A percentile compares a stretch with the other conserved stretches of the same genome.
Conservation (phyloP, 345 rosid genomes). For the Kernera saxatilis region DNA sequence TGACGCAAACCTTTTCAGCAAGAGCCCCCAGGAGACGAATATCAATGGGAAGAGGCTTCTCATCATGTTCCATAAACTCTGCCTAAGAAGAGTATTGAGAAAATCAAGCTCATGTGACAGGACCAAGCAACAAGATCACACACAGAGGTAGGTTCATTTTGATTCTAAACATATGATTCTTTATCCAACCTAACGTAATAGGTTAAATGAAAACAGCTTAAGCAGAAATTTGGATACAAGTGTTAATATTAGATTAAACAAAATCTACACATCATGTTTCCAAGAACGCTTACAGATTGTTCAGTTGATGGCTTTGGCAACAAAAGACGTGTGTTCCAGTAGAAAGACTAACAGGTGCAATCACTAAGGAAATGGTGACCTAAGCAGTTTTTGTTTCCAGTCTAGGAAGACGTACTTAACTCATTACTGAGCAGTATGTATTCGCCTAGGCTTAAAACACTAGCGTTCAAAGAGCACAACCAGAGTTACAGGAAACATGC, state of each 20-base stretch:
- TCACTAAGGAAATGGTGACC: conserved; percentile 8
- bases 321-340: neutral
- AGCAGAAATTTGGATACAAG: neutral
- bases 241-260: neutral
- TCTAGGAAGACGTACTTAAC: conserved; percentile 1
- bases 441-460: conserved; percentile 22
- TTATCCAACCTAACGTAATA: neutral
- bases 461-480: conserved; percentile 6
- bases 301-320: conserved; percentile 10
- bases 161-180: neutral
- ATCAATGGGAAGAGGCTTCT: conserved; percentile 97
- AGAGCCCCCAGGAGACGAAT: conserved; percentile 98
- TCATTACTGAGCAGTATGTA: neutral
- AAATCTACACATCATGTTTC: conserved; percentile 3
- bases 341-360: neutral
- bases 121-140: conserved; percentile 2
- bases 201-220: neutral
- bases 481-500: conserved; percentile 3
- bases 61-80: conserved; percentile 99
- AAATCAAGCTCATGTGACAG: conserved; percentile 17
- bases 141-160: neutral
- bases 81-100: conserved; percentile 50
- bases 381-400: conserved; percentile 1
- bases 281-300: neutral
- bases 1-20: conserved; percentile 81